These are phyloP conservation scores for Pseudogymnoascus pannorum DNA, from an alignment of 2,329 filamentous ascomycete genomes.

Conservation along the genomic window DNA sequence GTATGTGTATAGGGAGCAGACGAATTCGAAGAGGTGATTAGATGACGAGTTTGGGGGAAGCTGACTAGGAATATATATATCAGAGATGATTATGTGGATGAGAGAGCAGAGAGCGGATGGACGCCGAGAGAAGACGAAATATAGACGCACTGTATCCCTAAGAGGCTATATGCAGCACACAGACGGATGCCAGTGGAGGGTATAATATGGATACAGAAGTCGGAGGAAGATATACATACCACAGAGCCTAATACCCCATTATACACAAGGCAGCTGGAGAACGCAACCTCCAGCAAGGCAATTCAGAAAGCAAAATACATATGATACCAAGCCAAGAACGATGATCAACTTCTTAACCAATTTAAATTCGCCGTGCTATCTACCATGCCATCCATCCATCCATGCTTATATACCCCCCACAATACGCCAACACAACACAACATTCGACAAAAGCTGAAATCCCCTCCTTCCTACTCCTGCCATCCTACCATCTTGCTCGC, in stretches of 20 bases:
- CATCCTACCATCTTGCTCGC: neutral
- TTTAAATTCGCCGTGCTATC: neutral
- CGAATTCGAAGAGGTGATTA: neutral
- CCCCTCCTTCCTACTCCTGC: neutral
- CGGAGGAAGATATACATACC: neutral
- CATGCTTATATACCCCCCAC: neutral
- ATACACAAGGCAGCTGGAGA: neutral
- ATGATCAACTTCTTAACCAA: neutral
- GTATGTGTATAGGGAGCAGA: slow-evolving; percentile 1
- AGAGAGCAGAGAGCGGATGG: neutral
- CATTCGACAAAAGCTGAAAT: neutral
- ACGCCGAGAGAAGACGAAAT: neutral
- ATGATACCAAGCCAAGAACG: neutral
- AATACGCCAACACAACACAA: neutral
- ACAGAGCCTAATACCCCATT: neutral
- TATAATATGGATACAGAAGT: neutral
- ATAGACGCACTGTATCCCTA: neutral
- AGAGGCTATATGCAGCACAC: neutral
- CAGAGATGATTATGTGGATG: neutral
- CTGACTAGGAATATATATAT: neutral
- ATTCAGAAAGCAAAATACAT: neutral
- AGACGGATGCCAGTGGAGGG: neutral
- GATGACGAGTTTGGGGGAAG: neutral
- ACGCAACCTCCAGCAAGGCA: neutral
- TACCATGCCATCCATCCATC: neutral